Conservation (phyloP, 2,329 filamentous ascomycete genomes). For the Calonectria naviculata region DNA sequence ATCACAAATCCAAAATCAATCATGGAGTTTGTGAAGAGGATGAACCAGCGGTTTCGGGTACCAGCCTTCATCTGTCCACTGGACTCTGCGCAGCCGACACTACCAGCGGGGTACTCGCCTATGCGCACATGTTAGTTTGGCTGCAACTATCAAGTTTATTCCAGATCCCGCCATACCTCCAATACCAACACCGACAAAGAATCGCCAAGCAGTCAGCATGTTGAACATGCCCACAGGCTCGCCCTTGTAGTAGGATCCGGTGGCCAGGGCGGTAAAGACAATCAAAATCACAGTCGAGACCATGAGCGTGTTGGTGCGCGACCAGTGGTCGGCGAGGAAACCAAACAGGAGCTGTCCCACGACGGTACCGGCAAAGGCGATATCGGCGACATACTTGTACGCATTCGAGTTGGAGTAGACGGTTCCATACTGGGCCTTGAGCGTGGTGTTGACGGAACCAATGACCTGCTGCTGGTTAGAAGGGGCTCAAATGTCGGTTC, state of each 20-base stretch:
- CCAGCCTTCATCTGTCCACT: conserved; percentile 85
- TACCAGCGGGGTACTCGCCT: conserved; percentile 82
- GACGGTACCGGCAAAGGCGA: conserved; percentile 89
- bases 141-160: accelerated
- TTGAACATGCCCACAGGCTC: conserved; percentile 78
- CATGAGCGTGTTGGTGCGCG: conserved; percentile 83
- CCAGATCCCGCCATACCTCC: conserved; percentile 60
- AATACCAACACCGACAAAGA: conserved; percentile 85
- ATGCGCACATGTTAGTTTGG: background rate
- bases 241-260: conserved; percentile 81
- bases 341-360: conserved; percentile 86
- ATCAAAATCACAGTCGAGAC: conserved; percentile 86
- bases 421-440: conserved; percentile 74
- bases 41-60: conserved; percentile 90
- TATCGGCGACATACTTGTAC: conserved; percentile 80
- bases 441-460: conserved; percentile 84
- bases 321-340: conserved; percentile 85
- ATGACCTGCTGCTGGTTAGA: conserved; percentile 70
- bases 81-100: conserved; percentile 85
- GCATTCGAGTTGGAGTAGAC: conserved; percentile 77
- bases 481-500: background rate
- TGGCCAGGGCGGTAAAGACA: conserved; percentile 82
- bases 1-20: conserved; percentile 88
- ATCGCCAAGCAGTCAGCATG: conserved; percentile 82
- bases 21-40: conserved; percentile 89